Evolutionary conservation across 1,284 basidiomycete species (phyloP).

Genomic region (Ustilago cynodontis): DNA sequence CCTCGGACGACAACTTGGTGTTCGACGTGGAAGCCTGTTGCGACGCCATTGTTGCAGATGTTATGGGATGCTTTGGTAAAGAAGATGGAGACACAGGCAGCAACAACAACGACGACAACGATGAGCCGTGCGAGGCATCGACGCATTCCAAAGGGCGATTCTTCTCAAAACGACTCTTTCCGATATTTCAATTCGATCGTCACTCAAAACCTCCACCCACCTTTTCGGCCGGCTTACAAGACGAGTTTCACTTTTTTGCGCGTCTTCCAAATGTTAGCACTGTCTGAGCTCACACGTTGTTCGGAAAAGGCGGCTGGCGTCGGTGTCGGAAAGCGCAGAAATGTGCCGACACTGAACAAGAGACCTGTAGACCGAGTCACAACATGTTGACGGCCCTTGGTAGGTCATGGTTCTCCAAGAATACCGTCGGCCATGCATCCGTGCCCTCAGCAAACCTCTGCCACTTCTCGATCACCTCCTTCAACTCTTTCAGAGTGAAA

Average conservation of each 20-base stretch:
- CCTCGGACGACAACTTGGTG: slow-evolving; percentile 79
- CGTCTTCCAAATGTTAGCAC: not conserved
- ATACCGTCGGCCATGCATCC: no score
- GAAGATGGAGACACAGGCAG: not conserved
- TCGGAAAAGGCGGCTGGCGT: no score
- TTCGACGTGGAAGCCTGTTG: slow-evolving; percentile 45
- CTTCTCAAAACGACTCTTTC: slow-evolving; percentile 22
- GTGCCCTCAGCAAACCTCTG: slow-evolving; percentile 69
- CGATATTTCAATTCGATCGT: slow-evolving; percentile 30
- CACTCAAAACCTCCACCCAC: slow-evolving; percentile 32
- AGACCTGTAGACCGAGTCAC: not conserved
- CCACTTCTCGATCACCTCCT: slow-evolving; percentile 75
- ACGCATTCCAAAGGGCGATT: slow-evolving; percentile 13
- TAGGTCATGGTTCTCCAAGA: slow-evolving; percentile 72
- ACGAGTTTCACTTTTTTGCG: slow-evolving; percentile 2
- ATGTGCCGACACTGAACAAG: not conserved
- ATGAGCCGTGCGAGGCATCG: slow-evolving; percentile 14
- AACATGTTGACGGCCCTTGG: no score
- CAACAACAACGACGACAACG: not conserved
- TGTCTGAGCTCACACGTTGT: not conserved
- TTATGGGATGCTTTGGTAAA: not conserved
- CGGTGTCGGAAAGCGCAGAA: slow-evolving; percentile 8
- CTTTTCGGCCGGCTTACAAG: slow-evolving; percentile 18
- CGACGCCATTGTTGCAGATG: slow-evolving; percentile 40
- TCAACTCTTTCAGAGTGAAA: slow-evolving; percentile 76